Conservation (phyloP, 1,284 basidiomycete species). For the Rhodofomes roseus region DNA sequence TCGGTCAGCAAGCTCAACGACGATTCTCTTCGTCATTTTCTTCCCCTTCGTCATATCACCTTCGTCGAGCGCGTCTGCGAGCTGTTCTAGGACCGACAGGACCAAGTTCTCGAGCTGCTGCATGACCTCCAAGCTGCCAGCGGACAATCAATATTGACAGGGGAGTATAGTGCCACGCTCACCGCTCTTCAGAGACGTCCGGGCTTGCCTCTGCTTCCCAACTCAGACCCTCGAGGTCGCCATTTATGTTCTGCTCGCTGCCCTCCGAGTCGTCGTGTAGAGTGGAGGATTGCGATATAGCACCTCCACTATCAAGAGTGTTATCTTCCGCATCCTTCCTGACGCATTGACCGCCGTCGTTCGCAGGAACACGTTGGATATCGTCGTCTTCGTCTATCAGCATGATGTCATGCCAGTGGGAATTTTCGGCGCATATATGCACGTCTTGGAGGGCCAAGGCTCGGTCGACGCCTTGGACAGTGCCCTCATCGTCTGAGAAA, state of each 20-base stretch:
- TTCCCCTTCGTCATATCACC: constrained; percentile 7
- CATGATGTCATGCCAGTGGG: background rate
- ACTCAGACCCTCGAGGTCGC: too few species aligned
- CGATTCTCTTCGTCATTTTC: constrained; percentile 19
- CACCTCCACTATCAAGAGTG: background rate
- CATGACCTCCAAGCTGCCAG: constrained; percentile 1
- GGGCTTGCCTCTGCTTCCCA: background rate
- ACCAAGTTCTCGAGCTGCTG: constrained; percentile 49
- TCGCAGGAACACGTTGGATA: background rate
- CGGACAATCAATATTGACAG: background rate
- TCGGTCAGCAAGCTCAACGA: constrained; percentile 27
- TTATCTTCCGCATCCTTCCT: too few species aligned
- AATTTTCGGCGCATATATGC: background rate
- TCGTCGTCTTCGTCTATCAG: background rate
- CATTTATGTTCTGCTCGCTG: too few species aligned
- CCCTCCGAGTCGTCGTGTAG: too few species aligned
- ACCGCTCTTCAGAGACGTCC: constrained; percentile 7
- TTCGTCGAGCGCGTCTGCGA: constrained; percentile 18
- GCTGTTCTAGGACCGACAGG: constrained; percentile 50
- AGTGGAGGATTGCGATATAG: too few species aligned
- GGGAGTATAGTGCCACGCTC: background rate
- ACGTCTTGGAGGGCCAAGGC: background rate
- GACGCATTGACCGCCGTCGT: background rate
- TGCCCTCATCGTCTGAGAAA: background rate
- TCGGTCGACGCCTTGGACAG: background rate